Conservation (phyloP, 306 rosid species). For the Pterocarpus macrocarpus region DNA sequence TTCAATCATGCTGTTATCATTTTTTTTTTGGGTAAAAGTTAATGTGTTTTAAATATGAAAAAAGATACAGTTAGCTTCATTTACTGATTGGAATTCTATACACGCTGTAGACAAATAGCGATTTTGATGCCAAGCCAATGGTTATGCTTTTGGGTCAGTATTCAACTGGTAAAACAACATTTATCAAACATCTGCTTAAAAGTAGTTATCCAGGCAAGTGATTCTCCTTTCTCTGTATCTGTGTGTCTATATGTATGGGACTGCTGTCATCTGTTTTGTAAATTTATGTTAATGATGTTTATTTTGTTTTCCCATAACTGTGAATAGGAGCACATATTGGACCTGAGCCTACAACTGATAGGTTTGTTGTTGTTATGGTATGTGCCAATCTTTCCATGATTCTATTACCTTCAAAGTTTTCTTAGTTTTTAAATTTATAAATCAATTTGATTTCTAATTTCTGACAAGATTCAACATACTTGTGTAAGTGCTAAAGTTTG, state of each 20-base stretch:
- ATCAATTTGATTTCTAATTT: slow-evolving; percentile 9
- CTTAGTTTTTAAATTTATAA: slow-evolving; percentile 8
- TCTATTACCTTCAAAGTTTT: slow-evolving; percentile 31
- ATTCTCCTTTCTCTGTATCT: slow-evolving; percentile 36
- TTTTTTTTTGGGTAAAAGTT: neutral
- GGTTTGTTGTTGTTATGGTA: slow-evolving; percentile 99
- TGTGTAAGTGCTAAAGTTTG: neutral
- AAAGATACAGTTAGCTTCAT: slow-evolving; percentile 17
- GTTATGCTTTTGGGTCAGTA: slow-evolving; percentile 99
- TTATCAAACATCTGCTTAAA: slow-evolving; percentile 87
- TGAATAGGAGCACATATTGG: slow-evolving; percentile 93
- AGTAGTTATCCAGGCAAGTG: slow-evolving; percentile 85
- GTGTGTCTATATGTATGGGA: slow-evolving; percentile 13
- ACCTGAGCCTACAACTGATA: slow-evolving; percentile 96
- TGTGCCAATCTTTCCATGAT: slow-evolving; percentile 26
- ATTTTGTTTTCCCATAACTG: slow-evolving; percentile 35
- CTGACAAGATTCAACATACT: neutral
- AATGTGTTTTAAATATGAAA: slow-evolving; percentile 8
- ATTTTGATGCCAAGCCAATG: slow-evolving; percentile 97
- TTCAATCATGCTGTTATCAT: neutral
- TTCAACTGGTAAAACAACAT: slow-evolving; percentile 95
- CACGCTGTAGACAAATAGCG: slow-evolving; percentile 76
- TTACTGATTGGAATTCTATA: slow-evolving; percentile 36
- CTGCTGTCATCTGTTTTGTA: slow-evolving; percentile 9
- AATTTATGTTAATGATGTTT: slow-evolving; percentile 36